Conservation (phyloP, 495 filamentous ascomycete genomes). For the Aspergillus panamensis region DNA sequence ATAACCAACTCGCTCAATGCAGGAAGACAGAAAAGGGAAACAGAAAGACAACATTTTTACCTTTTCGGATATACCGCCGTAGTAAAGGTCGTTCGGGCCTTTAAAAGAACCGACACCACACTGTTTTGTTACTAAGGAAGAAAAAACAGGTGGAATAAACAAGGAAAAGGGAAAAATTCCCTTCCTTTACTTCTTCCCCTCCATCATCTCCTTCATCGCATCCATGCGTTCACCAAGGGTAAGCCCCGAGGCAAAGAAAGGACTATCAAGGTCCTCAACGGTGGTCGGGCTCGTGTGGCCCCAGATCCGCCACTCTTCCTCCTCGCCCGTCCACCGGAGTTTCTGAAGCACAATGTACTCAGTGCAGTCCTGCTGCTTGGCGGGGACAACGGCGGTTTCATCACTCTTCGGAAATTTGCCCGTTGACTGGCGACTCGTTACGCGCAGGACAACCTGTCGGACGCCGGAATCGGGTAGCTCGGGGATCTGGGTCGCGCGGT, state of each 20-base stretch:
- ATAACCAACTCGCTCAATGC: background rate
- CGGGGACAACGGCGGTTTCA: constrained; percentile 21
- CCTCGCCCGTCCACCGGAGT: constrained; percentile 50
- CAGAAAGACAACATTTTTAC: background rate
- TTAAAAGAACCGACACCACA: too few species aligned
- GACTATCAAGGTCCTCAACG: constrained; percentile 40
- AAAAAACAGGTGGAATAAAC: background rate
- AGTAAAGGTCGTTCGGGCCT: too few species aligned
- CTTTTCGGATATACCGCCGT: too few species aligned
- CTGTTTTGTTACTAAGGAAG: too few species aligned
- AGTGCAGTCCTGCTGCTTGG: constrained; percentile 57
- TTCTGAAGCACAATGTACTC: constrained; percentile 82
- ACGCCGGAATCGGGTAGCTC: constrained; percentile 46
- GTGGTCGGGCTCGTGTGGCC: constrained; percentile 63
- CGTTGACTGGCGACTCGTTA: constrained; percentile 61
- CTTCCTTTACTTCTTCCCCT: constrained; percentile 20
- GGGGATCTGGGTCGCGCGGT: constrained; percentile 52
- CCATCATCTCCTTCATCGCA: constrained; percentile 31
- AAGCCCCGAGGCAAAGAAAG: constrained; percentile 35
- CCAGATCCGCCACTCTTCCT: constrained; percentile 71
- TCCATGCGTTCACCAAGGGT: constrained; percentile 33
- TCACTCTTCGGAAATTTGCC: constrained; percentile 19
- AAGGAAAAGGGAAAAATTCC: background rate
- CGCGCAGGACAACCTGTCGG: constrained; percentile 69
- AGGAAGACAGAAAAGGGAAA: background rate